Percentiles rank a stretch among this genome's conserved stretches.
These are phyloP conservation scores for Evernia prunastri DNA, from an alignment of 495 filamentous ascomycete genomes.

Conservation along the genomic window DNA sequence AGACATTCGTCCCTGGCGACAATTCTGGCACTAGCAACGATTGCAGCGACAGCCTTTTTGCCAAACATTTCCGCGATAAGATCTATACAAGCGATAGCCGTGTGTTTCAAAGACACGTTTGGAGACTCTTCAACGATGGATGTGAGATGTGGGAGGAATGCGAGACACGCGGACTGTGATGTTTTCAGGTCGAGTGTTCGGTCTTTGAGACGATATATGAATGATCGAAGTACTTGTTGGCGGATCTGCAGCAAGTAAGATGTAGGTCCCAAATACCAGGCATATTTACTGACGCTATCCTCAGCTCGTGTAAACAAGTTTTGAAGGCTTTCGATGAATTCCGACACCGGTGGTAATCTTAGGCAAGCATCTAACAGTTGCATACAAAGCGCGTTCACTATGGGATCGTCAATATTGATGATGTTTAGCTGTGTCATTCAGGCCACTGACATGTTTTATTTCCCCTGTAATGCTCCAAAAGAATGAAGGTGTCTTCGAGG, in stretches of 20 bases:
- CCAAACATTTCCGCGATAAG: slow-evolving; percentile 87
- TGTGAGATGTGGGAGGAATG: slow-evolving; percentile 70
- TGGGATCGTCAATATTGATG: neutral
- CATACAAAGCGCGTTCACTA: slow-evolving; percentile 55
- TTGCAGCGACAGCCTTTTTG: slow-evolving; percentile 68
- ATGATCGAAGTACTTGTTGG: slow-evolving; percentile 68
- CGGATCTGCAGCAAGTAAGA: slow-evolving; percentile 41
- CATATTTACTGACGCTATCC: slow-evolving; percentile 38
- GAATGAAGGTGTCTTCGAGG: slow-evolving; percentile 57
- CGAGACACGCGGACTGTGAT: slow-evolving; percentile 62
- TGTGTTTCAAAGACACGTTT: slow-evolving; percentile 67
- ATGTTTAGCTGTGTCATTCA: neutral
- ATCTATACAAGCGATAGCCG: slow-evolving; percentile 79
- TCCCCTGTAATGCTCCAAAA: slow-evolving; percentile 53
- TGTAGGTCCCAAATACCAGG: neutral
- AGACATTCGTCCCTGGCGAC: slow-evolving; percentile 73
- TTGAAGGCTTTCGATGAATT: slow-evolving; percentile 80
- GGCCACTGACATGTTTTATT: slow-evolving; percentile 41
- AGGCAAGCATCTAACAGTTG: slow-evolving; percentile 68
- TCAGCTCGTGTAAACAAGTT: slow-evolving; percentile 65
- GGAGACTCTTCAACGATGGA: slow-evolving; percentile 63
- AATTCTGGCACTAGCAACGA: slow-evolving; percentile 57
- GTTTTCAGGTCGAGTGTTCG: slow-evolving; percentile 57
- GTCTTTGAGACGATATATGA: slow-evolving; percentile 66
- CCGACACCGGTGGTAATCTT: slow-evolving; percentile 68